Percentiles rank a stretch among this genome's conserved stretches.
phyloP scores from a whole-genome alignment of 345 rosid genomes.

The Hirschfeldia incana region DNA sequence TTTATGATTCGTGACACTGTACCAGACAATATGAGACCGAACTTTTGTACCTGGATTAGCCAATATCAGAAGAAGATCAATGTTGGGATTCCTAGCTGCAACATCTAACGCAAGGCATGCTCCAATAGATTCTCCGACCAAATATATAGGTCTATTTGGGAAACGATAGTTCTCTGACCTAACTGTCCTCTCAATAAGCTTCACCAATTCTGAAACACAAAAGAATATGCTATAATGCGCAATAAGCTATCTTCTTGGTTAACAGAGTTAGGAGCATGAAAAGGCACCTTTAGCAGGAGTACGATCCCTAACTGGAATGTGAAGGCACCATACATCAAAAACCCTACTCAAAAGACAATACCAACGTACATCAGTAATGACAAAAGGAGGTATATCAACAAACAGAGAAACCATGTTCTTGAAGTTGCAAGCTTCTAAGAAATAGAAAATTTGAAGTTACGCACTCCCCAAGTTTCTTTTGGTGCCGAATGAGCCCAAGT shows the following conservation, averaged over 20 bases:
- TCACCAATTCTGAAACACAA: slow-evolving; percentile 47
- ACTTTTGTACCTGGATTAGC: slow-evolving; percentile 56
- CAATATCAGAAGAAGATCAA: slow-evolving; percentile 51
- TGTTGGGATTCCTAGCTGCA: slow-evolving; percentile 42
- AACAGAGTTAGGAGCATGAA: neutral
- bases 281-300: slow-evolving; percentile 52
- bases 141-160: slow-evolving; percentile 57
- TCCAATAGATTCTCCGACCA: slow-evolving; percentile 64
- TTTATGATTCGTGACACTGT: neutral
- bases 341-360: slow-evolving; percentile 42
- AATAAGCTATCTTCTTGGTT: neutral
- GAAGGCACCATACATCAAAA: slow-evolving; percentile 38
- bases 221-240: neutral
- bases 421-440: neutral
- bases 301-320: slow-evolving; percentile 58
- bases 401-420: slow-evolving; percentile 1
- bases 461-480: slow-evolving; percentile 59
- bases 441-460: slow-evolving; percentile 13
- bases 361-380: neutral
- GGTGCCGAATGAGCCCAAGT: slow-evolving; percentile 65
- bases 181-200: slow-evolving; percentile 50
- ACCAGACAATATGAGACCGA: neutral
- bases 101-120: slow-evolving; percentile 49
- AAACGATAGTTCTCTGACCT: slow-evolving; percentile 39
- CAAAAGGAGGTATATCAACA: neutral